A percentile compares a stretch with the other conserved stretches of the same genome.
Conservation (phyloP, 352 stramenopile genomes). For the Pythium grandisporangium region DNA sequence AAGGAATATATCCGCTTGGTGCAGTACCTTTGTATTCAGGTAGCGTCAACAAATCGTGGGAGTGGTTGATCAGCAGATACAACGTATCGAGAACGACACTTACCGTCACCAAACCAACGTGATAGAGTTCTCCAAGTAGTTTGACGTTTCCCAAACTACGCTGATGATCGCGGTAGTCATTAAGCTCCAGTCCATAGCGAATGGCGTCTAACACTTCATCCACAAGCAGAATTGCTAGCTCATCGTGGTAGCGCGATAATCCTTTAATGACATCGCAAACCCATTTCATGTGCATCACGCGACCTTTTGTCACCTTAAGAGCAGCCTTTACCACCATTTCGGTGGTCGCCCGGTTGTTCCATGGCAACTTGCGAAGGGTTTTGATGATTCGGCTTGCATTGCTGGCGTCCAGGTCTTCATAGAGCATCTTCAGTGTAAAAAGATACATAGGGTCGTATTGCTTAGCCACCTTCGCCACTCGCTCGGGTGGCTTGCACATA, state of each 20-base stretch:
- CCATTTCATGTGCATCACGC: constrained; percentile 82
- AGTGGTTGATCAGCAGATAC: constrained; percentile 93
- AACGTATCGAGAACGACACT: constrained; percentile 91
- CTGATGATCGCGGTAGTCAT: constrained; percentile 90
- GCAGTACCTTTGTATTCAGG: constrained; percentile 34
- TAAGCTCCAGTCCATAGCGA: constrained; percentile 83
- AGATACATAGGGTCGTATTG: constrained; percentile 90
- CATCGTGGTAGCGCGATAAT: constrained; percentile 80
- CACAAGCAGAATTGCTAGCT: constrained; percentile 86
- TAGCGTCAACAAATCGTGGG: constrained; percentile 86
- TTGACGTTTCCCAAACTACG: constrained; percentile 89
- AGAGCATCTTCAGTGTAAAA: constrained; percentile 84
- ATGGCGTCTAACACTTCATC: constrained; percentile 93
- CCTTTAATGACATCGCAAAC: constrained; percentile 87
- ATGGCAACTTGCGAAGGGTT: constrained; percentile 91
- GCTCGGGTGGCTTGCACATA: constrained; percentile 87
- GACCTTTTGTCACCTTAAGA: constrained; percentile 89
- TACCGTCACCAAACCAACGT: constrained; percentile 83
- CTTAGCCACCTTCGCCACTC: constrained; percentile 60
- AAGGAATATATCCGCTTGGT: no score
- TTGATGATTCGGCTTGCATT: constrained; percentile 91
- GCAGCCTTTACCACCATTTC: constrained; percentile 87
- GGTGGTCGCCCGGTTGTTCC: constrained; percentile 53
- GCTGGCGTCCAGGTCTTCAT: constrained; percentile 67
- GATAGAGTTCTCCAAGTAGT: constrained; percentile 93